Conservation (phyloP, 306 rosid genomes). For the Bauhinia variegata region DNA sequence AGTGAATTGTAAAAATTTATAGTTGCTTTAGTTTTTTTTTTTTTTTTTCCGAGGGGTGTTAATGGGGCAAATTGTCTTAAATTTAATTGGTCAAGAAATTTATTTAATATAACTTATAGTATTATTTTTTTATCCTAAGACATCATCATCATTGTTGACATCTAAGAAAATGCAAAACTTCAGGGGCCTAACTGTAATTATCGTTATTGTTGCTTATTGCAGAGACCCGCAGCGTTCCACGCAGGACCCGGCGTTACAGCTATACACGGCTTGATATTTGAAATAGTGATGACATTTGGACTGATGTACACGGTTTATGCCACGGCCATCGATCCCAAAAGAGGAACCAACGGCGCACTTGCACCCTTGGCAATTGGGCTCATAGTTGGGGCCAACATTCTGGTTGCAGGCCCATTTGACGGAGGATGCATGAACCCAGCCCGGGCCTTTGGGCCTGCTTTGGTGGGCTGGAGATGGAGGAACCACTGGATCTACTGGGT, state of each 20-base stretch:
- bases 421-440: conserved; percentile 99
- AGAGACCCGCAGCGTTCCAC: conserved; percentile 78
- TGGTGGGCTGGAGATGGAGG: conserved; percentile 91
- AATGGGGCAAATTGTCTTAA: too few species aligned
- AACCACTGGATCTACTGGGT: conserved; percentile 95
- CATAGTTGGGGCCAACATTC: conserved; percentile 80
- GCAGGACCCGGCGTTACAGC: conserved; percentile 59
- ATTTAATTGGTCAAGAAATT: too few species aligned
- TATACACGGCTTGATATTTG: conserved; percentile 62
- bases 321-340: conserved; percentile 90
- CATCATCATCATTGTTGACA: too few species aligned
- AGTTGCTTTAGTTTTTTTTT: too few species aligned
- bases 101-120: too few species aligned
- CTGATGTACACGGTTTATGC: conserved; percentile 79
- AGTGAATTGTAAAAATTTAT: too few species aligned
- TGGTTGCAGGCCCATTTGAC: conserved; percentile 88
- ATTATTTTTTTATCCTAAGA: too few species aligned
- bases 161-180: too few species aligned
- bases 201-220: neutral
- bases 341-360: conserved; percentile 62
- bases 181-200: too few species aligned
- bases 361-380: conserved; percentile 88
- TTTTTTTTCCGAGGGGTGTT: too few species aligned
- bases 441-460: conserved; percentile 86
- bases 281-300: conserved; percentile 79